Evolutionary conservation across 2,329 filamentous ascomycete genomes (phyloP), one percentile per base, ranked within the genome.

Genomic region (Immersiporthe knoxdaviesiana): DNA sequence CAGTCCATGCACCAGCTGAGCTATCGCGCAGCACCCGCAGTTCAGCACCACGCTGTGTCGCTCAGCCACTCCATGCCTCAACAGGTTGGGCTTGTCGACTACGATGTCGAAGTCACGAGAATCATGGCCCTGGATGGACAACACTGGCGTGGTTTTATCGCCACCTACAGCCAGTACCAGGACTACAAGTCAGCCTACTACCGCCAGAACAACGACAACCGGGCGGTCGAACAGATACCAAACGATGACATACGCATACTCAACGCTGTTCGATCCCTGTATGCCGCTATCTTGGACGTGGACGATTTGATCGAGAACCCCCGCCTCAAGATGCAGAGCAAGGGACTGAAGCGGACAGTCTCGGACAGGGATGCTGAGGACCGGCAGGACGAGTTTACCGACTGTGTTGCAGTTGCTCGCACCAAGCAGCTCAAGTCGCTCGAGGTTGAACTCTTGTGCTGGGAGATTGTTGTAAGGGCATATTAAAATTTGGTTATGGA

Each of bases 351-450:
- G 56, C 56, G 56, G 8, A 59, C 16, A 11, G 3, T 12, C 16
- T 10, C 12, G 27, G 18, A 59, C 37, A 32, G 30, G 11, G 32
- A 35, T 2, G 18, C 32, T 27, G 56, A 27, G 64, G 62, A 30
- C 41, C 64, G 39, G 59, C 62, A 69, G 50, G 66, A 69, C 37
- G 59, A 61, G 21, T 50, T 59, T 63, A 39, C 47, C 4, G 52
- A 60, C 24, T 64, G 62, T 37, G 68, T 60, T n/a, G 68, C 56
- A 10, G 32, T 59, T n/a, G 32, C 56, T 37, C 56, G 30, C 16
- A 59, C 32, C 0, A 59, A 59, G 32, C 30, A 59, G 56, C 21
- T 59, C 14, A 59, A 59, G 18, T 59, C 56, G 2, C 8, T 59
- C 2, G 56, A 59, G 30, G 21, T 59, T n/a, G 56, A 59, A 18